Conservation (phyloP, 352 stramenopile genomes). For the Thraustochytrium sp. region DNA sequence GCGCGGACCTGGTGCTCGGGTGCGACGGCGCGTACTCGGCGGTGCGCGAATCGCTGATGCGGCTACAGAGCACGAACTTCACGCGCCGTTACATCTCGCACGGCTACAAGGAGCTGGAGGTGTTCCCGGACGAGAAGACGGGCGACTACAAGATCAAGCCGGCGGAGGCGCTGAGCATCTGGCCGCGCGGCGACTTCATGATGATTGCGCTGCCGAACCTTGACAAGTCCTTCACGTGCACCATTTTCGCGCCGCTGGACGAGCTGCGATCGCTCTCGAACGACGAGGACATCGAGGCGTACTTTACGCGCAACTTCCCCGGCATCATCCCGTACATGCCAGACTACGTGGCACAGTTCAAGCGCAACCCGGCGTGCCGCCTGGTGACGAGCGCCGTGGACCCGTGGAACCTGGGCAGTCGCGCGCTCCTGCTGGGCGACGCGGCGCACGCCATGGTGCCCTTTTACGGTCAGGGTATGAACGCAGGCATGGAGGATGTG, state of each 20-base stretch:
- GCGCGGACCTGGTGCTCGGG: constrained; percentile 47
- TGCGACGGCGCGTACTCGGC: constrained; percentile 52
- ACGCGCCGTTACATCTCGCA: constrained; percentile 48
- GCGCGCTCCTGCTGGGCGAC: constrained; percentile 51
- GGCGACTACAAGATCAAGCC: constrained; percentile 32
- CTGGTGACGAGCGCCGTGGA: constrained; percentile 50
- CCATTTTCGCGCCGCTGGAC: constrained; percentile 50
- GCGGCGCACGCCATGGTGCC: constrained; percentile 55
- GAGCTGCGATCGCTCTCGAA: constrained; percentile 20
- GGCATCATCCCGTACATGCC: constrained; percentile 48
- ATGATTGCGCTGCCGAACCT: constrained; percentile 54
- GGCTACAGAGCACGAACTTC: constrained; percentile 45
- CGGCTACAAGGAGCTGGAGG: constrained; percentile 54
- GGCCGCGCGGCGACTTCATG: constrained; percentile 54
- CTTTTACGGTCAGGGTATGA: constrained; percentile 58
- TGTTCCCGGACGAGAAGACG: neutral
- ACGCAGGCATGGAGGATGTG: constrained; percentile 51
- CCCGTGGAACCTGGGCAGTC: constrained; percentile 46
- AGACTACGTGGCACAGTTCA: constrained; percentile 47
- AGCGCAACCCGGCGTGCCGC: constrained; percentile 46
- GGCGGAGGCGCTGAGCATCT: constrained; percentile 52
- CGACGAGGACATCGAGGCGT: constrained; percentile 38
- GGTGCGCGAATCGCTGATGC: constrained; percentile 47
- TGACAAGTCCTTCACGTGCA: constrained; percentile 53
- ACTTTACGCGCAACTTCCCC: constrained; percentile 49